phyloP scores from a whole-genome alignment of 495 filamentous ascomycete species.

The Aspergillus sparsus region DNA sequence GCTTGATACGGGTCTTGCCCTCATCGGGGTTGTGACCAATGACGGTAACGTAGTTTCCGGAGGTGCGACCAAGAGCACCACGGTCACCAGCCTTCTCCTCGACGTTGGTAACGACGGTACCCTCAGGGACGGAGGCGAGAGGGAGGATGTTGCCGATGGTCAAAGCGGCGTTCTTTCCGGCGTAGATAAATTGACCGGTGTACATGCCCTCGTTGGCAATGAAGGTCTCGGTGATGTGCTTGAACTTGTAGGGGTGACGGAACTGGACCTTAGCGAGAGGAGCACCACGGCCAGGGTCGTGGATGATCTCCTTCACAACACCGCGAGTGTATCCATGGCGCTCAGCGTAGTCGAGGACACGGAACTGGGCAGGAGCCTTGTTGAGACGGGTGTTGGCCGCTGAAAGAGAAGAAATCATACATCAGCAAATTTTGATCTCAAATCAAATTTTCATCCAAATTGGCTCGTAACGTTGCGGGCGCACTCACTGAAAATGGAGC shows the following conservation, averaged over 20 bases:
- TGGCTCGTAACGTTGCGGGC: conserved; percentile 29
- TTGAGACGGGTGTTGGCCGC: conserved; percentile 87
- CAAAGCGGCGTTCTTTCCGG: conserved; percentile 94
- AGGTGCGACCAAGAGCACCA: conserved; percentile 91
- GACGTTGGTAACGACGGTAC: conserved; percentile 97
- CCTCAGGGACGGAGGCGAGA: conserved; percentile 90
- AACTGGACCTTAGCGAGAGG: conserved; percentile 95
- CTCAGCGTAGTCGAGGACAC: conserved; percentile 91
- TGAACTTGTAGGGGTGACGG: conserved; percentile 90
- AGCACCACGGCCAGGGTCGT: conserved; percentile 97
- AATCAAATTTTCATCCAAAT: conserved; percentile 15
- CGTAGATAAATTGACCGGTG: conserved; percentile 99
- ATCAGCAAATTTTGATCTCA: conserved; percentile 45
- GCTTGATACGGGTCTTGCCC: conserved; percentile 99
- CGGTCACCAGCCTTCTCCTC: conserved; percentile 99
- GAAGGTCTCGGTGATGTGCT: conserved; percentile 91
- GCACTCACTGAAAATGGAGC: conserved; percentile 93
- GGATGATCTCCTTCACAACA: conserved; percentile 97
- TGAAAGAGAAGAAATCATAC: conserved; percentile 41
- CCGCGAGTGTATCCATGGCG: conserved; percentile 95
- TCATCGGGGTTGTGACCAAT: conserved; percentile 99
- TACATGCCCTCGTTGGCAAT: conserved; percentile 99
- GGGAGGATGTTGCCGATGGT: conserved; percentile 97
- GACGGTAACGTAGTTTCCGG: conserved; percentile 98
- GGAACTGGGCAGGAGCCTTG: conserved; percentile 90